Evolutionary conservation across 1,284 basidiomycete genomes (phyloP).

Genomic region (Austroboletus niveus): DNA sequence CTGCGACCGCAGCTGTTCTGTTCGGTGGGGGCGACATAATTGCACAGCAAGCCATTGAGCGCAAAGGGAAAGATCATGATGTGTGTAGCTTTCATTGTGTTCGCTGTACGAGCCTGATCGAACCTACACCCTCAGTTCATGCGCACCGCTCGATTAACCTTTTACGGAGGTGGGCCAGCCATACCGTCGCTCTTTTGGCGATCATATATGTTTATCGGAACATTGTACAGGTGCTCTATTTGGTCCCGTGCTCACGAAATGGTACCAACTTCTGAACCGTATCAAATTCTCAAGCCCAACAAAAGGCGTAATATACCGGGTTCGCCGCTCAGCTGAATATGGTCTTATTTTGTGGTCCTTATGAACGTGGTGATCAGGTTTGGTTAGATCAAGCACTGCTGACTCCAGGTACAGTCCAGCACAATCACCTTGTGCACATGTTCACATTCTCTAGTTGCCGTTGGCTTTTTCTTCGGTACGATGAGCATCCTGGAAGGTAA

Average conservation of each 20-base stretch:
- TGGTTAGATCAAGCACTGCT: constrained; percentile 74
- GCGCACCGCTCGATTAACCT: constrained; percentile 68
- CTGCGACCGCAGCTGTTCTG: constrained; percentile 62
- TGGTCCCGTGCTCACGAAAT: constrained; percentile 70
- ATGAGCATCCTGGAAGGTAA: constrained; percentile 77
- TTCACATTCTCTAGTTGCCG: constrained; percentile 44
- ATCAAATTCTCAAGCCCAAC: constrained; percentile 61
- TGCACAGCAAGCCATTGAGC: constrained; percentile 80
- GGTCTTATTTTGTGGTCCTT: background rate
- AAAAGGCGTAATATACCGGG: constrained; percentile 57
- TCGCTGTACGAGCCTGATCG: background rate
- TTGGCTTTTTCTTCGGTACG: constrained; percentile 71
- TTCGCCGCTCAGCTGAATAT: constrained; percentile 29
- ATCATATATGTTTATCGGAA: constrained; percentile 1
- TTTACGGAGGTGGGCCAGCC: constrained; percentile 62
- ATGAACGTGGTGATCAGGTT: constrained; percentile 43
- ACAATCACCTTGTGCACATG: background rate
- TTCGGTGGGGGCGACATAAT: constrained; percentile 81
- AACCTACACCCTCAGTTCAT: constrained; percentile 45
- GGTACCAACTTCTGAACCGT: constrained; percentile 65
- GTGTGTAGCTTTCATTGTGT: constrained; percentile 39
- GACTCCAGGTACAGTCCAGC: constrained; percentile 49
- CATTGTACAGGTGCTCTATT: constrained; percentile 54
- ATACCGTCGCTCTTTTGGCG: constrained; percentile 2
- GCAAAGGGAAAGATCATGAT: constrained; percentile 63